Percentiles rank a stretch among this genome's conserved stretches.
Evolutionary conservation across 2,329 filamentous ascomycete genomes (phyloP).

Genomic region (Aspergillus clavatus): DNA sequence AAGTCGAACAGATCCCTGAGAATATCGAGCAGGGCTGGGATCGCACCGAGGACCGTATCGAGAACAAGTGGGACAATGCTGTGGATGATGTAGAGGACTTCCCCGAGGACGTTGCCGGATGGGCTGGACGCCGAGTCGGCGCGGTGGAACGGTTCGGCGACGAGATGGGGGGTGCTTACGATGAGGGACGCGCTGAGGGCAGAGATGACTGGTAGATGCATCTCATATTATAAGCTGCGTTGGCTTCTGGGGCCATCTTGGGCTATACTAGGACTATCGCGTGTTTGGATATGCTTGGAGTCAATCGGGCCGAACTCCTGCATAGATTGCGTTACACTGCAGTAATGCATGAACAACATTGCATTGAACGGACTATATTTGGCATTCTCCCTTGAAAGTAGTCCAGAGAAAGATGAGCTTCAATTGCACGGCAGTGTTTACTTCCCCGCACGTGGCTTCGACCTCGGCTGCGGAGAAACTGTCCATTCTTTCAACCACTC

Average conservation of each 20-base stretch:
- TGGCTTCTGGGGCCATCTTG: neutral
- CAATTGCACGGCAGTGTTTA: neutral
- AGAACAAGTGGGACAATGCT: constrained; percentile 20
- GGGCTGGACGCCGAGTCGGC: constrained; percentile 40
- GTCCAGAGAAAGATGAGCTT: too few species aligned
- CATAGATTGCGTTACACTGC: too few species aligned
- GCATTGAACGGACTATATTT: too few species aligned
- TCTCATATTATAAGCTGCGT: neutral
- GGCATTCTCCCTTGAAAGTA: too few species aligned
- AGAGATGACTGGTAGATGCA: constrained; percentile 15
- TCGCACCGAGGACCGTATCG: constrained; percentile 27
- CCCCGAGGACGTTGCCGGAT: constrained; percentile 36
- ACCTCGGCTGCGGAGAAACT: constrained; percentile 20
- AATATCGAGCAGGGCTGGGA: constrained; percentile 31
- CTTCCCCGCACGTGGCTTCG: constrained; percentile 19
- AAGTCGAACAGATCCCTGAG: constrained; percentile 39
- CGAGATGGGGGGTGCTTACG: constrained; percentile 41
- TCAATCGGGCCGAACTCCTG: too few species aligned
- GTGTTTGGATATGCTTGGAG: too few species aligned
- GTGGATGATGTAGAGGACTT: constrained; percentile 31
- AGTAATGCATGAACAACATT: too few species aligned
- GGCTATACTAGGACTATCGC: too few species aligned
- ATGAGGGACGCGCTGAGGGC: constrained; percentile 34
- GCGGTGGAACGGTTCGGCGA: constrained; percentile 43
- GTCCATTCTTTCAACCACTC: neutral